These are phyloP conservation scores for Xanthoconium separans DNA, from an alignment of 1,284 basidiomycete genomes.

Conservation along the genomic window DNA sequence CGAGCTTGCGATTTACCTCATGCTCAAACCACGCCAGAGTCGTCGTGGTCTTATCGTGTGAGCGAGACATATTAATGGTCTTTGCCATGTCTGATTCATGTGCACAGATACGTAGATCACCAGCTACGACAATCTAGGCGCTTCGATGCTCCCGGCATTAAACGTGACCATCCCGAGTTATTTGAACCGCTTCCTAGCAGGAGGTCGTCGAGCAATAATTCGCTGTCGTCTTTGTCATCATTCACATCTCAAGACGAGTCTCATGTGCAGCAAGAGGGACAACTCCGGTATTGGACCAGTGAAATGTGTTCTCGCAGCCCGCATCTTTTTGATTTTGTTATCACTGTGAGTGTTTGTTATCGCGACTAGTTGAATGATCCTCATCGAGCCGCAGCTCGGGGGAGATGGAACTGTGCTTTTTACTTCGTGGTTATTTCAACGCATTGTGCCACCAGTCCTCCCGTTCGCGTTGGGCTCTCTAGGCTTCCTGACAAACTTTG, in stretches of 20 bases:
- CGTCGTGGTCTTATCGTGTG: conserved; percentile 78
- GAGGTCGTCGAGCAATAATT: conserved; percentile 67
- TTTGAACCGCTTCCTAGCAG: conserved; percentile 79
- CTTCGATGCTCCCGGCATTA: conserved; percentile 91
- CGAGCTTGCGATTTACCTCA: conserved; percentile 92
- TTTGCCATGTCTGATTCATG: conserved; percentile 12
- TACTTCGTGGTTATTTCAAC: conserved; percentile 99
- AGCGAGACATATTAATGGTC: conserved; percentile 30
- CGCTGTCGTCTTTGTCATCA: conserved; percentile 48
- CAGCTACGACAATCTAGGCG: conserved; percentile 91
- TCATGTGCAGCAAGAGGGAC: conserved; percentile 66
- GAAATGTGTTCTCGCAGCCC: conserved; percentile 93
- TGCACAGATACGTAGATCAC: conserved; percentile 85
- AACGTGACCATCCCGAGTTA: conserved; percentile 84
- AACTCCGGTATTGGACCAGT: conserved; percentile 95
- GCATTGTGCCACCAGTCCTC: conserved; percentile 95
- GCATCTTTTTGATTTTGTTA: conserved; percentile 96
- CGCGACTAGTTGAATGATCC: conserved; percentile 7
- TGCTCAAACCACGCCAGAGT: conserved; percentile 71
- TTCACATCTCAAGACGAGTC: conserved; percentile 42
- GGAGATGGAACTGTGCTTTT: conserved; percentile 99
- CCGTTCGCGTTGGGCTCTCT: conserved; percentile 98
- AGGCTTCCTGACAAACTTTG: conserved; percentile 98
- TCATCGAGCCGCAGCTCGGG: conserved; percentile 63
- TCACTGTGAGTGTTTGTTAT: conserved; percentile 68